Base-by-base conservation (phyloP, 176 grass and related monocot genomes). In the Typha latifolia region DNA sequence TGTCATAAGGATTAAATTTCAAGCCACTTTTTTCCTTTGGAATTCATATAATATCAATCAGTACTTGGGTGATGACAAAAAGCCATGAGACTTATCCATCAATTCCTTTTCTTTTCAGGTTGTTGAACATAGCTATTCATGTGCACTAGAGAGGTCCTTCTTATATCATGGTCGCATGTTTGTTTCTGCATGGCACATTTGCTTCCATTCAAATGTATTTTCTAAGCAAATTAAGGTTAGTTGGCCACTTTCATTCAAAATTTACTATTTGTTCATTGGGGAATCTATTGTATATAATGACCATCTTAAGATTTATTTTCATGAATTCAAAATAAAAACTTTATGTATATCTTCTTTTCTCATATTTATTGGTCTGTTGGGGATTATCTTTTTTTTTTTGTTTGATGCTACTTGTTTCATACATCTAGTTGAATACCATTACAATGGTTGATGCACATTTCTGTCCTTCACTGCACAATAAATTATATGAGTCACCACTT, bases 121-220 rank as follows among this genome's bases (percentile, higher is more conserved):
- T 71, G 79, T 74, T 75, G 79, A 90, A n/a, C 94, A 93, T 75
- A 90, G 79, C 49, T 99, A 99, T 77, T 99, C 94, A 57, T 99
- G 94, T 74, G 94, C 94, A 22, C 85, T 99, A 64, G 94, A 99
- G 81, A 93, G 89, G 32, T 99, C 89, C 32, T 99, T 99, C 84
- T 57, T 99, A 64, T 99, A 99, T 70, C 94, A 99, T 6, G 94
- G 94, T 14, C 81, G 94, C 50, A 93, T 99, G 86, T 99, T 93
- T 87, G 81, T 99, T 11, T 99, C 94, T 65, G 85, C 89, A 48
- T 99, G 94, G 94, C 94, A 99, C 74, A 99, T 99, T 70, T 99
- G 94, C 83, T 99, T 99, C 77, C 86, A 99, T 89, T 99, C 94
- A 65, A 99, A 99, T 22, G 83, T 99, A 68, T 99, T 99, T 63